phyloP scores from a whole-genome alignment of 306 rosid genomes.

The Cucurbita maxima region DNA sequence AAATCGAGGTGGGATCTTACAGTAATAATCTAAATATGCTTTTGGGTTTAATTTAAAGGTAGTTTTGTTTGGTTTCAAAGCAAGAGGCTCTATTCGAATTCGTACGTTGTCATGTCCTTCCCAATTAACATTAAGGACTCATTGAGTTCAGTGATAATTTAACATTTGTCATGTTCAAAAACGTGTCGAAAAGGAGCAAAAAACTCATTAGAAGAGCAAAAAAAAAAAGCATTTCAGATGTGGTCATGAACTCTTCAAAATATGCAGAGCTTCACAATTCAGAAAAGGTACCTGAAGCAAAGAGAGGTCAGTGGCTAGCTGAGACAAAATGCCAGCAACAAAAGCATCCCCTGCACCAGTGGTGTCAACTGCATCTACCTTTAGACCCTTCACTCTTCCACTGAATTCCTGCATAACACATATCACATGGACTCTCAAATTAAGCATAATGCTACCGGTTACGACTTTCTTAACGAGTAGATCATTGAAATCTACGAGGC shows the following conservation, averaged over 20 bases:
- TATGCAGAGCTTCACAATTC: neutral
- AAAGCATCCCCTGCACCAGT: conserved; percentile 99
- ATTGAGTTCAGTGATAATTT: neutral
- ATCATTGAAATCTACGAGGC: too few relatives aligned
- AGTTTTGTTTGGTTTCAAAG: neutral
- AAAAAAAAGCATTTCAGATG: neutral
- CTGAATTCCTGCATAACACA: conserved; percentile 53
- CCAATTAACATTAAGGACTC: neutral
- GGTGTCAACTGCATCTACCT: conserved; percentile 82
- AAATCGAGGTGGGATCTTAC: too few relatives aligned
- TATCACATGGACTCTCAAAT: neutral
- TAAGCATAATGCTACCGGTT: neutral
- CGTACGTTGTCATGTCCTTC: neutral
- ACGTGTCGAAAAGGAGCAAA: neutral
- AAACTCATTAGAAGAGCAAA: too few relatives aligned
- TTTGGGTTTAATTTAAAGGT: neutral
- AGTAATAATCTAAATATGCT: neutral
- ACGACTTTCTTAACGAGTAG: neutral
- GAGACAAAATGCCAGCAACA: conserved; percentile 87
- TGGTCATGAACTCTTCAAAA: neutral
- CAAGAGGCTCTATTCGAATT: neutral
- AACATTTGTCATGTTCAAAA: neutral
- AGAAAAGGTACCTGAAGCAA: conserved; percentile 47
- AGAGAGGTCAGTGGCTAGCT: conserved; percentile 60
- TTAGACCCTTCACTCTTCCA: conserved; percentile 69